A percentile compares a stretch with the other conserved stretches of the same genome.
Conservation (phyloP, 2,329 filamentous ascomycete genomes). For the Cytospora piceae region DNA sequence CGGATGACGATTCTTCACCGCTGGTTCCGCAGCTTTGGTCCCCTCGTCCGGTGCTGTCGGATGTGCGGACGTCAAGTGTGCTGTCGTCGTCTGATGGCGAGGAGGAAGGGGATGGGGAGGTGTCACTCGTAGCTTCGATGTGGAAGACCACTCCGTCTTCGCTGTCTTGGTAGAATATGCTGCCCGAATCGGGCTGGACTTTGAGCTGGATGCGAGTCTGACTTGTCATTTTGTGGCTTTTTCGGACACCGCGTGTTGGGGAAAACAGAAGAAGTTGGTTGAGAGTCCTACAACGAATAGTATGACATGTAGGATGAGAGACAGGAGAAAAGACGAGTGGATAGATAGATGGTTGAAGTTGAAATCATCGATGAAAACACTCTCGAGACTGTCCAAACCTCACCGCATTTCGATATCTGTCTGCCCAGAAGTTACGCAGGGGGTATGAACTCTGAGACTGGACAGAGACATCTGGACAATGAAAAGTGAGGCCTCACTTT, state of each 20-base stretch:
- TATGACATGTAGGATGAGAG: background rate
- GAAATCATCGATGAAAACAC: background rate
- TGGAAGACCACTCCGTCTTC: constrained; percentile 16
- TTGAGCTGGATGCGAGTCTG: constrained; percentile 14
- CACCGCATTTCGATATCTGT: background rate
- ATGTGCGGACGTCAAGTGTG: background rate
- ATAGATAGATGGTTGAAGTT: background rate
- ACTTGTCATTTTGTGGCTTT: constrained; percentile 6
- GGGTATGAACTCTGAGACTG: background rate
- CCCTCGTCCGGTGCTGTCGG: background rate
- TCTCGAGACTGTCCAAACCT: background rate
- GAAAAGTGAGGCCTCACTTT: too few species aligned
- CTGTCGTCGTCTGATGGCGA: background rate
- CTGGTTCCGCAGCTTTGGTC: background rate
- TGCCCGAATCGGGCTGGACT: constrained; percentile 11
- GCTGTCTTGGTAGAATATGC: constrained; percentile 8
- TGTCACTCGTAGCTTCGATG: background rate
- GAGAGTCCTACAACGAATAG: too few species aligned
- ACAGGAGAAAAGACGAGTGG: background rate
- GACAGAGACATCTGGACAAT: background rate
- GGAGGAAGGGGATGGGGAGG: background rate
- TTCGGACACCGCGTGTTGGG: too few species aligned
- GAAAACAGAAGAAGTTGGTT: background rate
- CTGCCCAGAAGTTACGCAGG: background rate
- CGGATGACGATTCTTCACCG: background rate